A percentile compares a stretch with the other conserved stretches of the same genome.
These are phyloP conservation scores for Leavenworthia alabamica DNA, from an alignment of 345 rosid genomes.

Conservation along the genomic window DNA sequence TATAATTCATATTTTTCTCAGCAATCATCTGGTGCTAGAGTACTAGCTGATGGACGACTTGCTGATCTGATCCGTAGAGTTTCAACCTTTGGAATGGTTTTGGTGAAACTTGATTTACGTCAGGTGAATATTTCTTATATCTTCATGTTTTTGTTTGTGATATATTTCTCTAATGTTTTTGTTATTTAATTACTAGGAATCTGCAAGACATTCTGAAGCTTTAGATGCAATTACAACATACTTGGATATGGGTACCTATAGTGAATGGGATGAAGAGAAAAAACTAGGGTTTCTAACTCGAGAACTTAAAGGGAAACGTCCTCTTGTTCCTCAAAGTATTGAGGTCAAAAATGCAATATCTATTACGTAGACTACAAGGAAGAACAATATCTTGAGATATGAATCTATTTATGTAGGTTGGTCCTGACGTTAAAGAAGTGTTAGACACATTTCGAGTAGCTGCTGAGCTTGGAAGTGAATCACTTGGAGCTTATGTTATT, in stretches of 20 bases:
- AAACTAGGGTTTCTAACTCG: conserved; percentile 70
- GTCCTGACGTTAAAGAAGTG: conserved; percentile 76
- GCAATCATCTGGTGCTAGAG: conserved; percentile 86
- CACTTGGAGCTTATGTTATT: conserved; percentile 96
- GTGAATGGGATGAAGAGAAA: conserved; percentile 96
- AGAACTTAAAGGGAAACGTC: conserved; percentile 93
- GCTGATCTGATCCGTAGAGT: conserved; percentile 92
- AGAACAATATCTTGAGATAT: not conserved
- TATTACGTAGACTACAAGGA: not conserved
- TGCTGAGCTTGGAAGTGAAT: conserved; percentile 89
- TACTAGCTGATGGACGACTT: conserved; percentile 86
- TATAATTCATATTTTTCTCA: conserved; percentile 26
- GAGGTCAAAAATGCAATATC: conserved; percentile 41
- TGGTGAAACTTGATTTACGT: conserved; percentile 95
- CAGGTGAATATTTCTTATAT: conserved; percentile 47
- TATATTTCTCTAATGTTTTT: not conserved
- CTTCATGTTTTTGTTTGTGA: not conserved
- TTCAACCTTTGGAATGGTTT: conserved; percentile 81
- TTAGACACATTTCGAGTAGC: conserved; percentile 85
- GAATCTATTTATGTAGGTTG: conserved; percentile 38
- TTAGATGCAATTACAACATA: conserved; percentile 74
- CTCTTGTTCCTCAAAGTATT: conserved; percentile 74
- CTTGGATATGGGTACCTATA: conserved; percentile 90
- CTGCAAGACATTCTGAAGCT: conserved; percentile 81
- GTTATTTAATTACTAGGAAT: conserved; percentile 49